phyloP scores from a whole-genome alignment of 345 rosid genomes.

The Linum lewisii region DNA sequence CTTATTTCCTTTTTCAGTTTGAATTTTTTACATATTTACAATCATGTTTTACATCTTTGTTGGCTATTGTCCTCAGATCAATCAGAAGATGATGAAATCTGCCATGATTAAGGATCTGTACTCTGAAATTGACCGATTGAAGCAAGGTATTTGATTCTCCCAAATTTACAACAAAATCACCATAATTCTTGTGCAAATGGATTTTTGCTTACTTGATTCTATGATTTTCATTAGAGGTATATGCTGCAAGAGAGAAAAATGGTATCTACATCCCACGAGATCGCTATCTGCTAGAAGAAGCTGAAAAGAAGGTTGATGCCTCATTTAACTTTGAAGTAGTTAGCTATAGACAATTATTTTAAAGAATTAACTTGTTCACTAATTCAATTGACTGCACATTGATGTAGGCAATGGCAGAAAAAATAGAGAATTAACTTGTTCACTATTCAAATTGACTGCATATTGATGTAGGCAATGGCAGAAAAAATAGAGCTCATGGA shows the following conservation, averaged over 20 bases:
- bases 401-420: slow-evolving; percentile 88
- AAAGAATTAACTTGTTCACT: neutral
- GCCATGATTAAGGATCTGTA: slow-evolving; percentile 96
- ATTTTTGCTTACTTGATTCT: slow-evolving; percentile 3
- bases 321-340: slow-evolving; percentile 4
- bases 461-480: slow-evolving; percentile 67
- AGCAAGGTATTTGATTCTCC: slow-evolving; percentile 57
- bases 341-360: neutral
- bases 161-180: slow-evolving; percentile 1
- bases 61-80: slow-evolving; percentile 43
- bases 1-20: slow-evolving; percentile 9
- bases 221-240: slow-evolving; percentile 54
- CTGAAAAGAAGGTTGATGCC: slow-evolving; percentile 75
- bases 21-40: slow-evolving; percentile 8
- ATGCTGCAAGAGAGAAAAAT: slow-evolving; percentile 95
- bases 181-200: neutral
- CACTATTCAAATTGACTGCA: too few species aligned
- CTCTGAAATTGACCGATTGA: slow-evolving; percentile 90
- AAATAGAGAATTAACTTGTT: too few species aligned
- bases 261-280: slow-evolving; percentile 94
- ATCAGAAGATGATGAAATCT: slow-evolving; percentile 99
- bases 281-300: slow-evolving; percentile 87
- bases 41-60: slow-evolving; percentile 11
- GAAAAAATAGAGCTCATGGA: slow-evolving; percentile 95
- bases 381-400: slow-evolving; percentile 13